Evolutionary conservation across 192 early-diverging fungal genomes (phyloP).

Genomic region (Borealophlyctis nickersoniae): DNA sequence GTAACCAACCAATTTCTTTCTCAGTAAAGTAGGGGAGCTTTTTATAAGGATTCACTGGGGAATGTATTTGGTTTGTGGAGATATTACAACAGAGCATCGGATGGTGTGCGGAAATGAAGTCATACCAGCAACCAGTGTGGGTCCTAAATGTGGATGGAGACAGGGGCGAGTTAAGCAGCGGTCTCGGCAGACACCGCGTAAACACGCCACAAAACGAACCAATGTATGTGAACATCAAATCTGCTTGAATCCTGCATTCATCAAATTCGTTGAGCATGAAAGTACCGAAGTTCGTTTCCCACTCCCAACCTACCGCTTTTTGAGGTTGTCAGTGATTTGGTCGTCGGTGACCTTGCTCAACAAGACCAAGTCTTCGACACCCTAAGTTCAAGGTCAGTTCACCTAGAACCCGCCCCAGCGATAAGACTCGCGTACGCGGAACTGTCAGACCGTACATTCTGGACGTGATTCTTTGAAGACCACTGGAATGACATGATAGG

Average conservation of each 20-base stretch:
- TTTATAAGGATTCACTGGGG: constrained; percentile 94
- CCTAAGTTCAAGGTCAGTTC: constrained; percentile 10
- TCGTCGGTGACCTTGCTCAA: constrained; percentile 94
- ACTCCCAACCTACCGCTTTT: constrained; percentile 70
- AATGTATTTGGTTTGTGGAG: too few relatives aligned
- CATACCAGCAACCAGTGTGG: constrained; percentile 54
- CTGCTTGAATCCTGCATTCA: constrained; percentile 46
- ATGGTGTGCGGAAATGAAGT: too few relatives aligned
- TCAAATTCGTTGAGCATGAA: too few relatives aligned
- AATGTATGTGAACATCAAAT: constrained; percentile 87
- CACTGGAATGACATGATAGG: constrained; percentile 38
- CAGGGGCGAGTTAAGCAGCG: too few relatives aligned
- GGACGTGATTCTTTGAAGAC: constrained; percentile 40
- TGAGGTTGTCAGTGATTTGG: constrained; percentile 89
- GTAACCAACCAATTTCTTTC: constrained; percentile 66
- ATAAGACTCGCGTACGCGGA: background rate
- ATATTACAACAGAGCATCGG: too few relatives aligned
- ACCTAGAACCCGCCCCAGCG: background rate
- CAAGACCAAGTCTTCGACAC: constrained; percentile 82
- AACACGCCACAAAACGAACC: too few relatives aligned
- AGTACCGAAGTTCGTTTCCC: too few relatives aligned
- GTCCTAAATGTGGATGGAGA: too few relatives aligned
- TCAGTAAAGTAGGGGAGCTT: constrained; percentile 93
- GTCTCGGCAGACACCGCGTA: too few relatives aligned
- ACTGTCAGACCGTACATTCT: constrained; percentile 33